Evolutionary conservation across 108 stramenopile genomes (phyloP), one percentile per base, ranked within the genome.

Genomic region (Skeletonema potamos): DNA sequence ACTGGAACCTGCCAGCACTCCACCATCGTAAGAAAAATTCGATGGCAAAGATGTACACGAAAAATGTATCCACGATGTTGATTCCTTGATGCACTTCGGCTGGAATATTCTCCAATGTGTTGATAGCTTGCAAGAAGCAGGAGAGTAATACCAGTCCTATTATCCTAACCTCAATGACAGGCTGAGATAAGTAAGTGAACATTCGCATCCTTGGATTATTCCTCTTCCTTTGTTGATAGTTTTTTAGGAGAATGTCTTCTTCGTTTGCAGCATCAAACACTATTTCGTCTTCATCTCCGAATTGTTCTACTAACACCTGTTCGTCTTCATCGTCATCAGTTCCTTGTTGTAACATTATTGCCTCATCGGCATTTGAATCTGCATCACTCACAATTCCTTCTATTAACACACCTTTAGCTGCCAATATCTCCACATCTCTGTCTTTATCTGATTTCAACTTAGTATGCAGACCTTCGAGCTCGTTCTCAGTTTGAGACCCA

Each of bases 11-110:
- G 0, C 84, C 84, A 1, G 80, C 84, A 6, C 69, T 60, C 75
- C 76, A 90, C 89, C 89, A 90, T 43, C 89, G 59, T 18, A 81
- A 54, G 44, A 82, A 69, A 64, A 90, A 90, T 30, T 87, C 86
- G 1, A 81, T 68, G 1, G 79, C 77, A 73, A 90, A 88, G 0
- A 87, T 33, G 41, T 71, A 69, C 1, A 74, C 83, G 33, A 79
- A 70, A 2, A 84, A 28, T n/a, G 76, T 69, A 28, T 79, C 74
- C 11, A 68, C 61, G 6, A 59, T 22, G 10, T 54, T 24, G 15
- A 82, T 77, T 6, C 41, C 61, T 12, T 60, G 28, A 32, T 69
- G 67, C 4, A 76, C 10, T 30, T 43, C 54, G 20, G 32, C 11
- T 13, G 82, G 73, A 10, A 79, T 20, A 10, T 68, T 69, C 37